Evolutionary conservation across 495 filamentous ascomycete genomes (phyloP), one percentile per base, ranked within the genome.

Genomic region (Tuber indicum): DNA sequence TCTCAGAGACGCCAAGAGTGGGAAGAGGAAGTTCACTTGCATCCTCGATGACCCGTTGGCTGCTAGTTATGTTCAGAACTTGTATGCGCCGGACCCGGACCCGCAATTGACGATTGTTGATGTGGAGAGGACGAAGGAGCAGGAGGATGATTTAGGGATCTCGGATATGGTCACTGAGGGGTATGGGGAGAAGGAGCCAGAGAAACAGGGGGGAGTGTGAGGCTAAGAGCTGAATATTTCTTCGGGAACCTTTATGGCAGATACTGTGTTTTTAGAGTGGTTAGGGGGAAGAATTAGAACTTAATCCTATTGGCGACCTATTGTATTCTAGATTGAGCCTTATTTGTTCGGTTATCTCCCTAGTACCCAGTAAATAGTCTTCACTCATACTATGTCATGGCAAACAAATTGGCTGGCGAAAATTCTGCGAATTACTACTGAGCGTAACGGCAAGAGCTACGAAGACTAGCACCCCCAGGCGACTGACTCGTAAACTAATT

Each of bases 121-220:
- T 49, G 98, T 98, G 83, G 90, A 91, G 71, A 88, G 96, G 77
- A 96, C 94, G 1, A 90, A 90, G 0, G 91, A 97, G 84, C 96
- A 98, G 84, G 91, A 96, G 84, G 96, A 98, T 79, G 91, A 97
- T 47, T 86, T 99, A 36, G 96, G 96, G 0, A 85, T 98, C 79
- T 89, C 84, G 62, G 95, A 98, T 82, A 98, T 99, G 90, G 96
- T 94, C 87, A 91, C 91, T 0, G 93, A 97, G 83, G 90, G 89
- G 0, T 98, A 98, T 85, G 93, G 91, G 82, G 86, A 89, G 70
- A 89, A 88, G 80, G 84, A 83, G 39, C 78, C 79, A 47, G 84
- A 79, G 70, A 75, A 81, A 42, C 78, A 16, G 52, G 23, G 43
- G 43, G 74, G 74, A n/a, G 74, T 10, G 39, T 3, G 23, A 26